Conservation (phyloP, 2,329 filamentous ascomycete species). For the Cercospora sojina region DNA sequence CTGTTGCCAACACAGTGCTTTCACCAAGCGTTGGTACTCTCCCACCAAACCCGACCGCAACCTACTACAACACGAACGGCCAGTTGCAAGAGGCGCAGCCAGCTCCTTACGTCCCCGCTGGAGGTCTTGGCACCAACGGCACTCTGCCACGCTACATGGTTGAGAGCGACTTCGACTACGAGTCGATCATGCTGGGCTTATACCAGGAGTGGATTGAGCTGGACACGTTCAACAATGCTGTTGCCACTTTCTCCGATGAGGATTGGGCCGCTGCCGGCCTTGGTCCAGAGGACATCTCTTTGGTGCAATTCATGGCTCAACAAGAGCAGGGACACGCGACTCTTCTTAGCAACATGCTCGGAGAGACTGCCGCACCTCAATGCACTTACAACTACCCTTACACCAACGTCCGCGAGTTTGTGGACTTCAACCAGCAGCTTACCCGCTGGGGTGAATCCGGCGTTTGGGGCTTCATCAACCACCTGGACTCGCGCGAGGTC, state of each 20-base stretch:
- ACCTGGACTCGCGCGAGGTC: slow-evolving; percentile 73
- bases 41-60: slow-evolving; percentile 61
- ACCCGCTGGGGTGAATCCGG: slow-evolving; percentile 77
- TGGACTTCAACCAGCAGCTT: slow-evolving; percentile 84
- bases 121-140: slow-evolving; percentile 77
- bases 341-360: slow-evolving; percentile 74
- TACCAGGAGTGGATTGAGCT: slow-evolving; percentile 86
- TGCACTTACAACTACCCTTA: slow-evolving; percentile 83
- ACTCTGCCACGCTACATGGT: slow-evolving; percentile 72
- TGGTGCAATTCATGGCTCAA: slow-evolving; percentile 74
- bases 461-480: slow-evolving; percentile 76
- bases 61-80: slow-evolving; percentile 71
- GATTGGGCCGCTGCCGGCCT: slow-evolving; percentile 71
- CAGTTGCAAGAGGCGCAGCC: slow-evolving; percentile 65
- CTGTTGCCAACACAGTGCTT: slow-evolving; percentile 58
- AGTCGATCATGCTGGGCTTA: slow-evolving; percentile 70
- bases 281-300: slow-evolving; percentile 64
- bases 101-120: slow-evolving; percentile 67
- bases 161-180: slow-evolving; percentile 78
- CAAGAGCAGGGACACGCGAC: slow-evolving; percentile 79
- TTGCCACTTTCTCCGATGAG: slow-evolving; percentile 65
- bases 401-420: slow-evolving; percentile 69
- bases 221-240: slow-evolving; percentile 75
- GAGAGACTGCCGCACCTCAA: slow-evolving; percentile 65
- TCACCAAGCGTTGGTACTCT: slow-evolving; percentile 58